phyloP scores from a whole-genome alignment of 78 protist genomes.

The Dictyostelium purpureum region DNA sequence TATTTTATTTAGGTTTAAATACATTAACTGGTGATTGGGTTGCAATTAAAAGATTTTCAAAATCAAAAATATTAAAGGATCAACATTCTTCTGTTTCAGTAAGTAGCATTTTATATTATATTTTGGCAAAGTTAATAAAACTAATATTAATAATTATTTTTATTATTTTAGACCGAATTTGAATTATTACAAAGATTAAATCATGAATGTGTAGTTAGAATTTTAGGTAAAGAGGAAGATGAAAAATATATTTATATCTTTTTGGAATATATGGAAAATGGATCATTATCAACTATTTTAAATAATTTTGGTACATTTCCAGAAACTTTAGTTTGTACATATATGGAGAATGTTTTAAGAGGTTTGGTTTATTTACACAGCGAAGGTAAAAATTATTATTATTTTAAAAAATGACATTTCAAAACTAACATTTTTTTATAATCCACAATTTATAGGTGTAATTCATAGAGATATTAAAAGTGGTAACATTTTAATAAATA shows the following conservation, averaged over 20 bases:
- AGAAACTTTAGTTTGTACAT: slow-evolving; percentile 88
- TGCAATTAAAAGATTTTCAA: slow-evolving; percentile 51
- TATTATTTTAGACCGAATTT: slow-evolving; percentile 75
- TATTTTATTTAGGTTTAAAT: no score
- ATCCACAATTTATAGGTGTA: no score
- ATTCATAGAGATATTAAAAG: slow-evolving; percentile 93
- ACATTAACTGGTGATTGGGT: slow-evolving; percentile 60
- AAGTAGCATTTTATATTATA: background rate
- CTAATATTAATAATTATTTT: background rate
- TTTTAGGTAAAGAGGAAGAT: slow-evolving; percentile 49
- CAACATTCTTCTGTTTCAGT: slow-evolving; percentile 46
- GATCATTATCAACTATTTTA: slow-evolving; percentile 88
- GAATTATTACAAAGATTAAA: slow-evolving; percentile 83
- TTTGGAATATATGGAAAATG: slow-evolving; percentile 95
- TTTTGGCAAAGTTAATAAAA: background rate
- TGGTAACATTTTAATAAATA: slow-evolving; percentile 89
- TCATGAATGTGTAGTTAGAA: slow-evolving; percentile 89
- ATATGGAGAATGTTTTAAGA: slow-evolving; percentile 88
- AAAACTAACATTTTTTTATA: no score
- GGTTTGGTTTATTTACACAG: slow-evolving; percentile 92
- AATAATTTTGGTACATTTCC: slow-evolving; percentile 93
- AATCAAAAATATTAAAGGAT: slow-evolving; percentile 63
- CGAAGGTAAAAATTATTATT: no score
- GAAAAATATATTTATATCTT: slow-evolving; percentile 86
- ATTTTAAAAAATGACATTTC: no score